phyloP scores from a whole-genome alignment of 768 basidiomycete genomes.

The Wakefieldia striispora region DNA sequence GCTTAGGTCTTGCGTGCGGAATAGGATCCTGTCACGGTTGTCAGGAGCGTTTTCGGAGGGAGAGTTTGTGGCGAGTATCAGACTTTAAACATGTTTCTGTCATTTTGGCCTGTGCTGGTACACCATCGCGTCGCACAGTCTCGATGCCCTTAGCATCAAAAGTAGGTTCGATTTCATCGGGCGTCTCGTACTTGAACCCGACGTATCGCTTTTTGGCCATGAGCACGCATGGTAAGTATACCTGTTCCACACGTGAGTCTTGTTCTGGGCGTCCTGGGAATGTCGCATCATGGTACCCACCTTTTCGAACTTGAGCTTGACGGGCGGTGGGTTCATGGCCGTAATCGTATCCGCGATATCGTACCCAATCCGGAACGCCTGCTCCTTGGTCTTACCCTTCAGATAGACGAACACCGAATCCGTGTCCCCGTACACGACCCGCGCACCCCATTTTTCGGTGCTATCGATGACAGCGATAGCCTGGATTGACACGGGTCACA shows the following conservation, averaged over 20 bases:
- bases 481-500: slow-evolving; percentile 36
- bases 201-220: slow-evolving; percentile 99
- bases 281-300: slow-evolving; percentile 33
- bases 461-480: slow-evolving; percentile 78
- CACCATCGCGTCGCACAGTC: slow-evolving; percentile 90
- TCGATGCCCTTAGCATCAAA: slow-evolving; percentile 99
- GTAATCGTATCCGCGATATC: slow-evolving; percentile 92
- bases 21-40: slow-evolving; percentile 68
- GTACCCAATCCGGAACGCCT: slow-evolving; percentile 90
- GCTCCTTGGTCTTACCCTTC: slow-evolving; percentile 87
- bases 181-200: slow-evolving; percentile 89
- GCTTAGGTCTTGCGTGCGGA: slow-evolving; percentile 86
- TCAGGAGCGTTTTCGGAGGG: not conserved
- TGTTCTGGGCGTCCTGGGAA: not conserved
- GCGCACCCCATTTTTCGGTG: slow-evolving; percentile 82
- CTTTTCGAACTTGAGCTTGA: slow-evolving; percentile 99
- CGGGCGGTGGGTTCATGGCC: slow-evolving; percentile 78
- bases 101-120: slow-evolving; percentile 91
- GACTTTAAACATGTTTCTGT: slow-evolving; percentile 87
- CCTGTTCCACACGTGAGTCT: slow-evolving; percentile 44
- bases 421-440: slow-evolving; percentile 96
- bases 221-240: slow-evolving; percentile 92
- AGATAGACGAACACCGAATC: slow-evolving; percentile 93
- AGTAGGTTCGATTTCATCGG: slow-evolving; percentile 70
- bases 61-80: not conserved